These are phyloP conservation scores for Plenodomus tracheiphilus DNA, from an alignment of 2,329 filamentous ascomycete species.

Conservation along the genomic window DNA sequence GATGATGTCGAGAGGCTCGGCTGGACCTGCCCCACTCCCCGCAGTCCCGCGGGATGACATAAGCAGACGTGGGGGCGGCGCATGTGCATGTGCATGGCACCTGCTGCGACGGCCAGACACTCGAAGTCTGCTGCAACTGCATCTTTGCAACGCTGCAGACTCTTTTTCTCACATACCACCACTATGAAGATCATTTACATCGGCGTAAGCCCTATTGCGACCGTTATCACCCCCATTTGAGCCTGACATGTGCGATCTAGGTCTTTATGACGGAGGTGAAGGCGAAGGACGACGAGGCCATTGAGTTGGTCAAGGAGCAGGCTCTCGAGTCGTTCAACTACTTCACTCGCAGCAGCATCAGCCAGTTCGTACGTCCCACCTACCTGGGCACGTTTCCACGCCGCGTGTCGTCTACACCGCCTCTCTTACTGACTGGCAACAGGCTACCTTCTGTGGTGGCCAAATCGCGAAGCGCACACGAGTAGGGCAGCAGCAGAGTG, in stretches of 20 bases:
- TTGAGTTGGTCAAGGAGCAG: conserved; percentile 76
- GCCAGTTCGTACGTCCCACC: conserved; percentile 29
- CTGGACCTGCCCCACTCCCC: conserved; percentile 27
- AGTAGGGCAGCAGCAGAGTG: conserved; percentile 80
- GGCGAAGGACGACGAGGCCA: conserved; percentile 66
- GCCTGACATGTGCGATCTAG: conserved; percentile 49
- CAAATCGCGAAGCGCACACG: conserved; percentile 84
- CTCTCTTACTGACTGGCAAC: conserved; percentile 12
- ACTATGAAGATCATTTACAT: conserved; percentile 87
- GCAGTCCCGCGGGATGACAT: conserved; percentile 21
- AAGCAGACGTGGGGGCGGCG: conserved; percentile 9
- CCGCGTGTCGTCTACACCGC: neutral
- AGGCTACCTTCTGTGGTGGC: conserved; percentile 83
- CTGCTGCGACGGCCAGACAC: conserved; percentile 2
- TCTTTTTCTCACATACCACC: conserved; percentile 9
- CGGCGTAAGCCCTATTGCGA: conserved; percentile 62
- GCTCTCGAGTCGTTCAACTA: conserved; percentile 78
- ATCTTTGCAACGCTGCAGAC: neutral
- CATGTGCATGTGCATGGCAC: conserved; percentile 5
- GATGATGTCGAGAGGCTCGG: conserved; percentile 11
- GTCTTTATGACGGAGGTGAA: conserved; percentile 68
- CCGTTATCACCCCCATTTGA: neutral
- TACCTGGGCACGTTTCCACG: neutral
- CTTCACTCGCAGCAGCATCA: conserved; percentile 64
- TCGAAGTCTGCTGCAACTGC: neutral